phyloP scores from a whole-genome alignment of 495 filamentous ascomycete species.

The Saxophila tyrrhenica region DNA sequence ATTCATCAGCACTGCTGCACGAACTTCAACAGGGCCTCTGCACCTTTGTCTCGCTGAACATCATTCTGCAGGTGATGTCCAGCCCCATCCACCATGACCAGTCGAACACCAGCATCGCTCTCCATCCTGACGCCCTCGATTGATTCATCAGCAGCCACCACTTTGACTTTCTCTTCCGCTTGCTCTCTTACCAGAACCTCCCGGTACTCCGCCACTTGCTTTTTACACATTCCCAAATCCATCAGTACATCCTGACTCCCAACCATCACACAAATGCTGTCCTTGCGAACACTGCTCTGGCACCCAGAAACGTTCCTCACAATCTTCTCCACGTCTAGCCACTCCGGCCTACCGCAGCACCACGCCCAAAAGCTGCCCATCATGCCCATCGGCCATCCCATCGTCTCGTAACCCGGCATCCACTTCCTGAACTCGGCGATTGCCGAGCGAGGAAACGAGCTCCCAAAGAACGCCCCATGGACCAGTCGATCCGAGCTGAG shows the following conservation, averaged over 20 bases:
- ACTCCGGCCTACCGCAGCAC: neutral
- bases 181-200: neutral
- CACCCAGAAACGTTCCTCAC: neutral
- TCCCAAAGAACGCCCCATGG: neutral
- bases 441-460: neutral
- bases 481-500: neutral
- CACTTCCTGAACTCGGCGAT: neutral
- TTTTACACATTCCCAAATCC: neutral
- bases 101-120: neutral
- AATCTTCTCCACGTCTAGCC: neutral
- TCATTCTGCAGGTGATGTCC: constrained; percentile 1
- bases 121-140: neutral
- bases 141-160: neutral
- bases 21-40: neutral
- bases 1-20: neutral
- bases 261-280: neutral
- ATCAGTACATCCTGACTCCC: neutral
- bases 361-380: neutral
- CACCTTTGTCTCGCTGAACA: neutral
- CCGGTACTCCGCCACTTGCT: neutral
- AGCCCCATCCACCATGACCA: neutral
- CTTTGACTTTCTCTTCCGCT: neutral
- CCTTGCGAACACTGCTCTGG: neutral
- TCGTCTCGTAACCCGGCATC: neutral
- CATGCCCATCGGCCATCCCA: neutral